Conservation (phyloP, 345 rosid species). For the Sisymbrium altissimum region DNA sequence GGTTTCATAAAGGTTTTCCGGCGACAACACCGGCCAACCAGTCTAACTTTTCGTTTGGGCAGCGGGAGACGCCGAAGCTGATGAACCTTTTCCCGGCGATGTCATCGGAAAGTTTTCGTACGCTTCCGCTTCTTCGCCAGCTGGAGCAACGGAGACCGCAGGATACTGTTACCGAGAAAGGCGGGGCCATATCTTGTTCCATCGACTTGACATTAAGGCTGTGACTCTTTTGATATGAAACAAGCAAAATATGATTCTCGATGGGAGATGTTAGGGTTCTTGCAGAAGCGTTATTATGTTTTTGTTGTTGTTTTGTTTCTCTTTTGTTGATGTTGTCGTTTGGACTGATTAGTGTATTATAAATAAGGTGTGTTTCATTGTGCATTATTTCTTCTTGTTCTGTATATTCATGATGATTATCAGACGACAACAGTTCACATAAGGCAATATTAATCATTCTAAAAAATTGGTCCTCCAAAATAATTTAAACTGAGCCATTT, state of each 20-base stretch:
- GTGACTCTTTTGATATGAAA: neutral
- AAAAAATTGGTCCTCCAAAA: neutral
- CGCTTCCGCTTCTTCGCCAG: slow-evolving; percentile 25
- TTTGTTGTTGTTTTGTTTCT: neutral
- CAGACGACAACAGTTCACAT: no score
- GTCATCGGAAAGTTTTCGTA: neutral
- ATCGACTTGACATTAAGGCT: slow-evolving; percentile 31
- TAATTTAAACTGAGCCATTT: neutral
- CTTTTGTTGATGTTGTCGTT: neutral
- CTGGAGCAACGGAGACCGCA: slow-evolving; percentile 1
- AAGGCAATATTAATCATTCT: no score
- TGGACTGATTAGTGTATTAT: neutral
- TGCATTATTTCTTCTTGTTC: neutral
- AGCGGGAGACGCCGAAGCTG: neutral
- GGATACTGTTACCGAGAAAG: neutral
- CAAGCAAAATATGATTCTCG: neutral
- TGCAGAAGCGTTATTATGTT: neutral
- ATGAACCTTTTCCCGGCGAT: neutral
- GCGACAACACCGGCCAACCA: neutral
- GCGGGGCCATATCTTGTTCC: neutral
- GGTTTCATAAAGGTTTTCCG: neutral
- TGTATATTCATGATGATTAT: neutral
- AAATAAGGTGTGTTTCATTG: neutral
- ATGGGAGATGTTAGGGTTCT: neutral
- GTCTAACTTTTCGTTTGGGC: neutral